Evolutionary conservation across 345 rosid genomes (phyloP).

Genomic region (Brassica incana): DNA sequence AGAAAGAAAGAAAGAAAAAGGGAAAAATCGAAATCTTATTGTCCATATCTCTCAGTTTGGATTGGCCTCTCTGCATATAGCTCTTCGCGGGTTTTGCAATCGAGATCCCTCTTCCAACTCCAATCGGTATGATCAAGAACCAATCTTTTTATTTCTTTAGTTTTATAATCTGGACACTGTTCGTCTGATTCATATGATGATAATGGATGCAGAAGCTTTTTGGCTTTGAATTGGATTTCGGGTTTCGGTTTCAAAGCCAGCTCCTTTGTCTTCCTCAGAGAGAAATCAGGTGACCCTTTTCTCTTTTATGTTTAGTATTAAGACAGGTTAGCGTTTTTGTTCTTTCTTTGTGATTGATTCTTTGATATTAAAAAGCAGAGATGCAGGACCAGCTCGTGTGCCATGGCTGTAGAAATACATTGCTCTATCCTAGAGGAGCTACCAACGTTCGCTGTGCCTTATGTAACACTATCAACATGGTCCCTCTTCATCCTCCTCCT

Average conservation of each 20-base stretch:
- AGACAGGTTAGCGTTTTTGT: not conserved
- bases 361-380: constrained; percentile 37
- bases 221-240: constrained; percentile 35
- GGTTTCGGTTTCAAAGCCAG: constrained; percentile 31
- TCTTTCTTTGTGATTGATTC: constrained; percentile 2
- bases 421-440: constrained; percentile 94
- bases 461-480: constrained; percentile 65
- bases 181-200: not conserved
- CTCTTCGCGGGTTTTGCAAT: constrained; percentile 12
- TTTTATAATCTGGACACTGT: not conserved
- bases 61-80: not conserved
- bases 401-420: constrained; percentile 74
- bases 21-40: constrained; percentile 19
- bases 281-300: constrained; percentile 27
- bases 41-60: constrained; percentile 23
- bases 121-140: constrained; percentile 25
- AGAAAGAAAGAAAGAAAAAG: not conserved
- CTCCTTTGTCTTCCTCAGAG: constrained; percentile 16
- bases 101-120: constrained; percentile 20
- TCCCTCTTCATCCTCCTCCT: constrained; percentile 35
- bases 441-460: constrained; percentile 82
- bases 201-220: constrained; percentile 33
- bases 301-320: not conserved
- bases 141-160: not conserved
- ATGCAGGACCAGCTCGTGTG: constrained; percentile 97